A percentile compares a stretch with the other conserved stretches of the same genome.
Evolutionary conservation across 352 stramenopile species (phyloP).

Genomic region (Pythium scleroteichum): DNA sequence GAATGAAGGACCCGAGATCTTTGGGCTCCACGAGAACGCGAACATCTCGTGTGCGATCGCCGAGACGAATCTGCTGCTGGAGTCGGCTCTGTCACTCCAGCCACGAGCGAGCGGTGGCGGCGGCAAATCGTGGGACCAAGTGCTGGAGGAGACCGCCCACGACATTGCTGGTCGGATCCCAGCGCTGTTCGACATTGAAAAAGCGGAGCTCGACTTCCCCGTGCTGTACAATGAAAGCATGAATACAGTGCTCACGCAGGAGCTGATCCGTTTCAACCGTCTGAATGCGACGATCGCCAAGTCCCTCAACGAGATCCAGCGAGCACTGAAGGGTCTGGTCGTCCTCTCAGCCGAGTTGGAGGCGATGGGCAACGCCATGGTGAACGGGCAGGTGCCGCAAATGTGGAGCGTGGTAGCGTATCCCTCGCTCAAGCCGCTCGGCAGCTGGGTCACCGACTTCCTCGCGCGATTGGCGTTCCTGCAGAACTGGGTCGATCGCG

Average conservation of each 20-base stretch:
- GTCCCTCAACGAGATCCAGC: conserved; percentile 88
- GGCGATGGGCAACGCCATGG: conserved; percentile 93
- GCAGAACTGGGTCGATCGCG: conserved; percentile 79
- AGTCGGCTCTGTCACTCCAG: conserved; percentile 90
- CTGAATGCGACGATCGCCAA: conserved; percentile 75
- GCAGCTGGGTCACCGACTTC: conserved; percentile 92
- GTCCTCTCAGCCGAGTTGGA: conserved; percentile 93
- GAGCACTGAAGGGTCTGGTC: conserved; percentile 91
- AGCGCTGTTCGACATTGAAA: conserved; percentile 89
- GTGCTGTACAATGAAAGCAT: conserved; percentile 86
- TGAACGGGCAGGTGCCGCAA: conserved; percentile 87
- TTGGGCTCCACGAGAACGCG: conserved; percentile 85
- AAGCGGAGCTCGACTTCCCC: conserved; percentile 83
- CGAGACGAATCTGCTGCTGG: conserved; percentile 84
- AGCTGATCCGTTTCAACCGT: conserved; percentile 92
- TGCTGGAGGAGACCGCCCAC: conserved; percentile 82
- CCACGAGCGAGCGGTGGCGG: conserved; percentile 75
- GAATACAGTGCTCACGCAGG: conserved; percentile 90
- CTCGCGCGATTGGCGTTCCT: conserved; percentile 80
- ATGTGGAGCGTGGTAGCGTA: conserved; percentile 88
- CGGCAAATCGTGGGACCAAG: conserved; percentile 90
- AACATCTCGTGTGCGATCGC: conserved; percentile 89
- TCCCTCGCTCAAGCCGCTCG: conserved; percentile 91
- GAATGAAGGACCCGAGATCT: conserved; percentile 86
- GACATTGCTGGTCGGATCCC: conserved; percentile 84